phyloP scores from a whole-genome alignment of 352 stramenopile genomes.

The Phytophthora sansomeana region DNA sequence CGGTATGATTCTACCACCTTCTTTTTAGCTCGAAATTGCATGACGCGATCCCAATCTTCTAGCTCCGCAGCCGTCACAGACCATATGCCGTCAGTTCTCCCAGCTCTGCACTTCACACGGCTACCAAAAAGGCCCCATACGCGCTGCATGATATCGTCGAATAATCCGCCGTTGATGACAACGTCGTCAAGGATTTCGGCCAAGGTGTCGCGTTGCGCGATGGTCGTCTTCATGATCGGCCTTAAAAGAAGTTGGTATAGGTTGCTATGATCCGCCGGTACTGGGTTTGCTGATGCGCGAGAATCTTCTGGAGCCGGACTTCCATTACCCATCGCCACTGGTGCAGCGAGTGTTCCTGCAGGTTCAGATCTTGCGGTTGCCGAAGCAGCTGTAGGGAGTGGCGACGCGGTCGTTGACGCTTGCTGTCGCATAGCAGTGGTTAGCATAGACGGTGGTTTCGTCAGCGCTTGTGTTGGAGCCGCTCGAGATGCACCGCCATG shows the following conservation, averaged over 20 bases:
- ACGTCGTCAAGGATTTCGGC: background rate
- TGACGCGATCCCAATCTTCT: background rate
- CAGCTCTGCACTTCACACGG: background rate
- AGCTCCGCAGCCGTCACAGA: background rate
- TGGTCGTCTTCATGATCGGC: slow-evolving; percentile 6
- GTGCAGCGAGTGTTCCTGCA: background rate
- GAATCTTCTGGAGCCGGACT: background rate
- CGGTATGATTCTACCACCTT: background rate
- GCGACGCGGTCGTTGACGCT: too few relatives aligned
- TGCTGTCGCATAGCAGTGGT: too few relatives aligned
- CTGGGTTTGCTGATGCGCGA: background rate
- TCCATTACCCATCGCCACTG: background rate
- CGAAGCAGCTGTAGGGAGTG: too few relatives aligned
- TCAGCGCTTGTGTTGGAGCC: too few relatives aligned
- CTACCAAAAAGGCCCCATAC: background rate
- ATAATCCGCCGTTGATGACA: background rate
- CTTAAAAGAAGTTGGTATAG: slow-evolving; percentile 5
- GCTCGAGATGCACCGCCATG: too few relatives aligned
- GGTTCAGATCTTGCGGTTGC: too few relatives aligned
- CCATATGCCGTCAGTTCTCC: too few relatives aligned
- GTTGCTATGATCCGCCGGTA: background rate
- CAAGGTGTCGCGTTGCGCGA: slow-evolving; percentile 7
- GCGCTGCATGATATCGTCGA: background rate
- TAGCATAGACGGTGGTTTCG: too few relatives aligned
- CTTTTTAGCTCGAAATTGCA: slow-evolving; percentile 1